Conservation (phyloP, 2,329 filamentous ascomycete genomes). For the Hypocrella siamensis region DNA sequence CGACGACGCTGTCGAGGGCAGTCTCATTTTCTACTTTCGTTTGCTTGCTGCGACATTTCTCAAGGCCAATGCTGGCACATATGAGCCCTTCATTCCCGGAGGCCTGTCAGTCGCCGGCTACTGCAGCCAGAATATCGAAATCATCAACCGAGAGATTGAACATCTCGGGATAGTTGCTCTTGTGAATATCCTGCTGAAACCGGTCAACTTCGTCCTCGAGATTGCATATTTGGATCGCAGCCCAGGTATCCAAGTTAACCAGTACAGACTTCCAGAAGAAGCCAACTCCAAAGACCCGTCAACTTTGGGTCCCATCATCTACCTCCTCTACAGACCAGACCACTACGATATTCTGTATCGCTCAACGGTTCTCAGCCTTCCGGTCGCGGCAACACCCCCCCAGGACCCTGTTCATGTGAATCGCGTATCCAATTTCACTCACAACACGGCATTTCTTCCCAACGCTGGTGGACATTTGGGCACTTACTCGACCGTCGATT, state of each 20-base stretch:
- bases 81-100: slow-evolving; percentile 54
- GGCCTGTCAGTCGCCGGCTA: slow-evolving; percentile 48
- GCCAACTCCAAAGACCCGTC: slow-evolving; percentile 27
- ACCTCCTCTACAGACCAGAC: slow-evolving; percentile 52
- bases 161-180: slow-evolving; percentile 71
- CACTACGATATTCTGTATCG: slow-evolving; percentile 94
- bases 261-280: slow-evolving; percentile 46
- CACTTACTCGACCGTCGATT: slow-evolving; percentile 25
- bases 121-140: slow-evolving; percentile 55
- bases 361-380: slow-evolving; percentile 14
- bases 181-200: slow-evolving; percentile 64
- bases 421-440: slow-evolving; percentile 29
- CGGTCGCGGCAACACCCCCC: slow-evolving; percentile 9
- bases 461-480: slow-evolving; percentile 22
- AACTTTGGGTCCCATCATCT: slow-evolving; percentile 33
- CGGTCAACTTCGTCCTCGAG: slow-evolving; percentile 64
- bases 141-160: slow-evolving; percentile 72
- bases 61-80: slow-evolving; percentile 54
- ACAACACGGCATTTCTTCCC: slow-evolving; percentile 26
- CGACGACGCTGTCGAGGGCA: slow-evolving; percentile 46
- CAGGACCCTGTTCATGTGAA: slow-evolving; percentile 31
- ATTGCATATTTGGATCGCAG: slow-evolving; percentile 87
- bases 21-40: slow-evolving; percentile 74
- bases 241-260: slow-evolving; percentile 59
- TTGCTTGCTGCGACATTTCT: slow-evolving; percentile 75